Base-by-base conservation (phyloP, 805 yeast genomes). In the Torulaspora franciscae region DNA sequence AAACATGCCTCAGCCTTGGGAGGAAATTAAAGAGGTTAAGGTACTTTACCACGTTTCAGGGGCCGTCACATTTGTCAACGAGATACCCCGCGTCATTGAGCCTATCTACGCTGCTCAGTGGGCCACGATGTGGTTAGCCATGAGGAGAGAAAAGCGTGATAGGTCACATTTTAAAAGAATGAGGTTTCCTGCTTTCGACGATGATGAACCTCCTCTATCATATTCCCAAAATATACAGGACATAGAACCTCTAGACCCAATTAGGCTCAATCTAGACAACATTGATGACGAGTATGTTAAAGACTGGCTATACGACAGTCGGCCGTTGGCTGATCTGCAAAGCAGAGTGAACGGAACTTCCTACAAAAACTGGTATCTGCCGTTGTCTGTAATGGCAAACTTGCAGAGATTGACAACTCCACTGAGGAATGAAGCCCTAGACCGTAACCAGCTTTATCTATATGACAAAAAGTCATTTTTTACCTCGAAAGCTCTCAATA, bases 1-100 rank as follows among this genome's bases (percentile, higher is more conserved):
- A 58, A 89, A 88, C 59, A 91, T 93, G 91, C 99, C 99, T 0
- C 95, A 89, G 61, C 99, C 99, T 1, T 93, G 99, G 99, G 98
- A 93, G 62, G 77, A 79, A 42, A 69, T 76, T 1, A 85, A 85
- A 49, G 95, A 85, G 35, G 98, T 93, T 17, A 80, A 77, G 46
- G 98, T 91, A 6, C 65, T 91, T 33, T 93, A 93, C 62, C 99
- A 93, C 59, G 75, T 76, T 15, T 80, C 93, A 0, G 99, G 99
- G 22, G 97, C 99, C 10, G 83, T 93, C 14, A 88, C 99, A 0
- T 89, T 93, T 71, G 96, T 93, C 15, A 83, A 91, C 62, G 98
- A 93, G 61, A 74, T 77, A 3, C 97, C 98, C 0, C 71, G 95
- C 54, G 98, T 93, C 3, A 83, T 88, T 13, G 95, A 86, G 58